Evolutionary conservation across 768 basidiomycete genomes (phyloP).

Genomic region (Crucibulum laeve): DNA sequence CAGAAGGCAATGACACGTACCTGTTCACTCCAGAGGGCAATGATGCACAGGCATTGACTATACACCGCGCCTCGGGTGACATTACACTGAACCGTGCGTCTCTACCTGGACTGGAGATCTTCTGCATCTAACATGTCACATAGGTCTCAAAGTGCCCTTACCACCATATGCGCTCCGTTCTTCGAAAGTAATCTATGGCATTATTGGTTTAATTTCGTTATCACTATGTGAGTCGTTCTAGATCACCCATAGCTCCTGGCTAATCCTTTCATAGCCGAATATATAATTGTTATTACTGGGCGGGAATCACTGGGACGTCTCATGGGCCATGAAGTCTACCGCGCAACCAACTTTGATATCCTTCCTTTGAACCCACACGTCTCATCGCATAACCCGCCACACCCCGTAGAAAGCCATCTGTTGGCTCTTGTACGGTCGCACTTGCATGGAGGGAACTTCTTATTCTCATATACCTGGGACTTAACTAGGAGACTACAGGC

Average conservation of each 20-base stretch:
- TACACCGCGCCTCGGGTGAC: conserved; percentile 73
- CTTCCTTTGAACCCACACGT: conserved; percentile 78
- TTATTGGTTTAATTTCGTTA: conserved; percentile 73
- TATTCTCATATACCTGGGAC: conserved; percentile 91
- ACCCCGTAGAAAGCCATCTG: conserved; percentile 85
- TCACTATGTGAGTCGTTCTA: conserved; percentile 53
- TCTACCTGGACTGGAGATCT: conserved; percentile 6
- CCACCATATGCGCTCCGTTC: conserved; percentile 56
- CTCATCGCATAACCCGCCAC: conserved; percentile 62
- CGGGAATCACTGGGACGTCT: conserved; percentile 75
- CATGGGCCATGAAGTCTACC: conserved; percentile 83
- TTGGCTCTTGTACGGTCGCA: conserved; percentile 85
- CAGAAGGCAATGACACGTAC: conserved; percentile 69
- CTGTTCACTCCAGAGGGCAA: conserved; percentile 67
- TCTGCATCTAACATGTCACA: background rate
- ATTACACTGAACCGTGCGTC: conserved; percentile 64
- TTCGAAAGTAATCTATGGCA: conserved; percentile 67
- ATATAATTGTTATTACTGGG: conserved; percentile 83
- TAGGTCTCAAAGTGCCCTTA: conserved; percentile 51
- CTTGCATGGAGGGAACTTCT: conserved; percentile 71
- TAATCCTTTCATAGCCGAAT: conserved; percentile 69
- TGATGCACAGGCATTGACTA: conserved; percentile 62
- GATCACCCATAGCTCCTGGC: background rate
- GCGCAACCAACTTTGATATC: conserved; percentile 86
- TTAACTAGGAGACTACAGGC: conserved; percentile 83